These are phyloP conservation scores for Rosa rugosa DNA, from an alignment of 306 rosid species.

Conservation along the genomic window DNA sequence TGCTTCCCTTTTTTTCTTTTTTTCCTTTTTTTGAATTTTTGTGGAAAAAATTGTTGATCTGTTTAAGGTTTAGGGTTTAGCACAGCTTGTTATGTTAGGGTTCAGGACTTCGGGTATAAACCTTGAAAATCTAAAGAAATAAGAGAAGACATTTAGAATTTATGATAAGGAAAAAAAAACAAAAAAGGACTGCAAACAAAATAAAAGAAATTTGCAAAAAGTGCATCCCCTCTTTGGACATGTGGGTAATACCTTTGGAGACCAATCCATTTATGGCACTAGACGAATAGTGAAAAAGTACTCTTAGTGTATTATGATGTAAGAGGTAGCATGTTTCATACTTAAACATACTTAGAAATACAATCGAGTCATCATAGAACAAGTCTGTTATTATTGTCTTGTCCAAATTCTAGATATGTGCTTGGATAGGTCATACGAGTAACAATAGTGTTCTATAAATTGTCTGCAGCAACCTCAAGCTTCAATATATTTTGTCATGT, in stretches of 20 bases:
- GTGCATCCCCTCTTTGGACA: neutral
- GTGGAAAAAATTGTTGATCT: neutral
- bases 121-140: neutral
- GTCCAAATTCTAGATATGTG: neutral
- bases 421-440: neutral
- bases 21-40: neutral
- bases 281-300: neutral
- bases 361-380: neutral
- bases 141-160: neutral
- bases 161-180: neutral
- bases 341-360: neutral
- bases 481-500: neutral
- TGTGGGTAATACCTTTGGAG: neutral
- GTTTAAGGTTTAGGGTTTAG: neutral
- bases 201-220: neutral
- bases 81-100: neutral
- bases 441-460: neutral
- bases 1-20: neutral
- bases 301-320: neutral
- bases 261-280: neutral
- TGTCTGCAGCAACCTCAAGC: constrained; percentile 5
- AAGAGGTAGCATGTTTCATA: neutral
- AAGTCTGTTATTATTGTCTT: neutral
- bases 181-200: neutral
- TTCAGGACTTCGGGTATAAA: neutral